Evolutionary conservation across 1,284 basidiomycete species (phyloP), one percentile per base, ranked within the genome.

Genomic region (Lentinula novae-zelandiae): DNA sequence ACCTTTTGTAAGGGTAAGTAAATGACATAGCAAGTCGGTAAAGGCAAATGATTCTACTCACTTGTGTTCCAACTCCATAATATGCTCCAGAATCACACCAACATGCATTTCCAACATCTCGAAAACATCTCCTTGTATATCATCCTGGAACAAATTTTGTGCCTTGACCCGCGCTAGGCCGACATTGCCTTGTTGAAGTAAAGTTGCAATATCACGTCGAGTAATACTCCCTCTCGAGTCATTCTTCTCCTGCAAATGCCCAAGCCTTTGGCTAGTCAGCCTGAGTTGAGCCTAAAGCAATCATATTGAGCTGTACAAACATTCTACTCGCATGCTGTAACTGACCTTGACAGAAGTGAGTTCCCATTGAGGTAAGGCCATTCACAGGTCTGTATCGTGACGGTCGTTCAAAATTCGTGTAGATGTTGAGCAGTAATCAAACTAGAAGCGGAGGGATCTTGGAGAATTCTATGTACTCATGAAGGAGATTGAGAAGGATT

Each of bases 101-200:
- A 90, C 74, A 65, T 88, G 77, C 81, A 85, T 85, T 71, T 86
- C 87, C 63, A 91, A 64, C 22, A 80, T 76, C 69, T 86, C 87
- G 64, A 90, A 66, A 9, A 89, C 68, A 67, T 89, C 84, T 6
- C 79, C 81, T 65, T 80, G 75, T 9, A 77, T 75, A 68, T 91
- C 89, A 55, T 89, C 86, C 44, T 80, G 76, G 40, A 89, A 80
- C 58, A 88, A 71, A 66, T 80, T 84, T 68, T 86, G 85, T 0
- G 86, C 85, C 73, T 90, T 90, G 10, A 81, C 79, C 44, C 89
- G 82, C 10, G 89, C 89, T 49, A 87, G 71, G 13, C 74, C 75
- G 56, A 87, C 72, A 62, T 87, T 83, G 40, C 80, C 80, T 64
- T 87, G 82, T 58, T 81, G 78, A 48, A 92, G 75, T 27, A 87